Evolutionary conservation across 164 flowering plant species (phyloP), one percentile per base, ranked within the genome.

Genomic region (Protea cynaroides): DNA sequence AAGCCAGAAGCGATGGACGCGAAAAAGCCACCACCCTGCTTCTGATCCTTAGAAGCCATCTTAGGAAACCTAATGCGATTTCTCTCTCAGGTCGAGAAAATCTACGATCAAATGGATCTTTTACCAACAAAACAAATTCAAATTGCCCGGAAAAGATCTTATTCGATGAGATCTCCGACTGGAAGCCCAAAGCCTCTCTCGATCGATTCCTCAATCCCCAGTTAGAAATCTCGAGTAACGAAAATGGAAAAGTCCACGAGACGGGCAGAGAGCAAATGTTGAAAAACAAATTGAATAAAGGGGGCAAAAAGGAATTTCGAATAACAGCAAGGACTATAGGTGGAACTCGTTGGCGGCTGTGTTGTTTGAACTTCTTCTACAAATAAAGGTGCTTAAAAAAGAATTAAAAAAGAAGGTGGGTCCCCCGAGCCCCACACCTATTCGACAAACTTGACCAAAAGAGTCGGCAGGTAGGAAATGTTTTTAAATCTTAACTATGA

Each of bases 1-100:
- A 84, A 53, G 49, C 84, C 71, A 24, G 87, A 78, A 61, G 79
- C 68, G 72, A 88, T 79, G 56, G 89, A 72, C 0, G 86, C 68
- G 73, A 88, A 86, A 69, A 88, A 81, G 14, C 90, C 74, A 46
- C 66, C 63, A 17, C 60, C 67, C 57, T 40, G 67, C 47, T 70
- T 69, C 34, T 58, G 47, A 59, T 63, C 73, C n/a, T 64, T 65
- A 12, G 69, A 22, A 22, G 66, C 61, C 72, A 69, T 69, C 38
- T 11, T 22, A 49, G 52, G 17, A 49, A 18, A 15, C 52, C 52
- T 49, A 46, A 49, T 40, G 4, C 46, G 46, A 40, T 40, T 40
- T 12, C 52, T 49, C 50, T 46, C 18, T 49, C 52, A 15, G 19
- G 19, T 13, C 52, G 0, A 49, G 18, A 12, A 49, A 19, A 49